These are phyloP conservation scores for Mycena maculata DNA, from an alignment of 768 basidiomycete species.

Conservation along the genomic window DNA sequence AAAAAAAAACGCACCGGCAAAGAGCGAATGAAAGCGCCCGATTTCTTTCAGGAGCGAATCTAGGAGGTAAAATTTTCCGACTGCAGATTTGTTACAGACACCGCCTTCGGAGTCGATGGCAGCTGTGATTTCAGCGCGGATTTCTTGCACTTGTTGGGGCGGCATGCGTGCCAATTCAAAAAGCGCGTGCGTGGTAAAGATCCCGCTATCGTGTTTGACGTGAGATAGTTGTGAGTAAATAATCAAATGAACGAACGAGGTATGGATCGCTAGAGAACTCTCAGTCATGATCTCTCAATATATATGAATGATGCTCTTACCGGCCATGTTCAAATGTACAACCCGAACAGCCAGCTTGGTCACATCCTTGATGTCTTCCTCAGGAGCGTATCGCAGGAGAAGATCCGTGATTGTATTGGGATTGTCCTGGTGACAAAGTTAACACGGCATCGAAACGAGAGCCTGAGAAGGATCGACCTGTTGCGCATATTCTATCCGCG, in stretches of 20 bases:
- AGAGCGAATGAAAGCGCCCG: constrained; percentile 32
- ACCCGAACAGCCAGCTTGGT: constrained; percentile 22
- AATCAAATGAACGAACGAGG: constrained; percentile 21
- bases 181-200: constrained; percentile 35
- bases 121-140: constrained; percentile 27
- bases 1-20: constrained; percentile 4
- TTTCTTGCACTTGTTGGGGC: constrained; percentile 16
- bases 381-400: constrained; percentile 27
- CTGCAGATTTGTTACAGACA: constrained; percentile 30
- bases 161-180: constrained; percentile 34
- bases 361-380: constrained; percentile 18
- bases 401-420: constrained; percentile 31
- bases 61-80: constrained; percentile 30
- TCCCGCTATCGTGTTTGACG: constrained; percentile 9
- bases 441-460: neutral
- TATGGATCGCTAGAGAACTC: too few species aligned
- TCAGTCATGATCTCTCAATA: too few species aligned
- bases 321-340: constrained; percentile 33
- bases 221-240: neutral
- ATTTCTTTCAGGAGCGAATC: constrained; percentile 37
- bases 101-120: constrained; percentile 33
- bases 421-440: constrained; percentile 1
- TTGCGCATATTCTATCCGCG: constrained; percentile 31
- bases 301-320: too few species aligned
- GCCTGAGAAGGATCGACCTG: neutral